Evolutionary conservation across 257 asterid species (phyloP), one percentile per base, ranked within the genome.

Genomic region (Hygrophila difformis): DNA sequence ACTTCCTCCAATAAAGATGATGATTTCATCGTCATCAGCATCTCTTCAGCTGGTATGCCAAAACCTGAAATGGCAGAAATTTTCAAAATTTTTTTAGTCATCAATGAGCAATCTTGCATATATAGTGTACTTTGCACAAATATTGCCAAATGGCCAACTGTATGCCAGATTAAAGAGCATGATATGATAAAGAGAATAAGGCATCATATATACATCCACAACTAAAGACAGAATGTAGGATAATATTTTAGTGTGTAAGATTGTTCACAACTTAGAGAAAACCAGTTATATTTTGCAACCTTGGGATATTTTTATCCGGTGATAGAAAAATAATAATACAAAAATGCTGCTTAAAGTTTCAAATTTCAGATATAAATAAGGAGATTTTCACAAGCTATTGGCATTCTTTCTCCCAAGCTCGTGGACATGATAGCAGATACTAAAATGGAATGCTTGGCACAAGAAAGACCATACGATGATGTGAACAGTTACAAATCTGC

Each of bases 11-110:
- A n/a, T n/a, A n/a, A n/a, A 15, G 18, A 44, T 14, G 29, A 41
- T 20, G 12, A 53, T 47, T 47, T 45, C 29, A 24, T 51, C 49
- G 17, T 43, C 45, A 18, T 34, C 49, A 12, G 26, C 37, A 3
- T 44, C 57, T 56, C 65, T 64, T 36, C 33, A 33, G 24, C 23
- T 56, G 73, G 60, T 79, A 86, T 57, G 88, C 86, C 55, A 86
- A 57, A 63, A 79, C 81, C 96, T 86, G 72, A 56, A n/a, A n/a
- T n/a, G n/a, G n/a, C n/a, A n/a, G n/a, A n/a, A n/a, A n/a, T n/a
- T n/a, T n/a, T n/a, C n/a, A n/a, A n/a, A n/a, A n/a, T n/a, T n/a
- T n/a, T n/a, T n/a, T n/a, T n/a, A n/a, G n/a, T n/a, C n/a, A n/a
- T n/a, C n/a, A n/a, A n/a, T n/a, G n/a, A n/a, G n/a, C n/a, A n/a